A percentile compares a stretch with the other conserved stretches of the same genome.
phyloP scores from a whole-genome alignment of 495 filamentous ascomycete genomes.

The Aspergillus baeticus region DNA sequence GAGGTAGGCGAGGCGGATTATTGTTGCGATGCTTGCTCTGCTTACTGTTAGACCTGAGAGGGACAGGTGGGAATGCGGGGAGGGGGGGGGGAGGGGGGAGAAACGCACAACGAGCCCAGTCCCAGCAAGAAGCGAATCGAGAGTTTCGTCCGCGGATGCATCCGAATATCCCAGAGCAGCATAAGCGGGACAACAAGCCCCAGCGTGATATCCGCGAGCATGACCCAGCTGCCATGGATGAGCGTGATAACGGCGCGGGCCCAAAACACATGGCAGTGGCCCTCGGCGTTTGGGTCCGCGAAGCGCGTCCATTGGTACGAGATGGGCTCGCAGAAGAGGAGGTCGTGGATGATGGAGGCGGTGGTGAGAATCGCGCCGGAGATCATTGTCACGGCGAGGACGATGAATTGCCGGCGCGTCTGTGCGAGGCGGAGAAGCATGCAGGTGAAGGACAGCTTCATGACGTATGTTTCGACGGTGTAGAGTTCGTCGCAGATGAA shows the following conservation, averaged over 20 bases:
- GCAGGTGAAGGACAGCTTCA: conserved; percentile 1
- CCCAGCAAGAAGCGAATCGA: no score
- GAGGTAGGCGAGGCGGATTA: neutral
- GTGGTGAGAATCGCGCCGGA: neutral
- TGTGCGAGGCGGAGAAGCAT: neutral
- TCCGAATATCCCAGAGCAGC: neutral
- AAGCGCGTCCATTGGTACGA: neutral
- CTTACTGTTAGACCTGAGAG: neutral
- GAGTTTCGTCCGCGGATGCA: neutral
- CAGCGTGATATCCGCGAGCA: neutral
- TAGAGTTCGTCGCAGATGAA: neutral
- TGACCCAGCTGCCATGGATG: neutral
- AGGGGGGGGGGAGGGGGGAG: no score
- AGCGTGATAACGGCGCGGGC: neutral
- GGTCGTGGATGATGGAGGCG: neutral
- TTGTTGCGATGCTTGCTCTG: neutral
- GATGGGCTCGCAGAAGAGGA: neutral
- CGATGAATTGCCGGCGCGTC: neutral
- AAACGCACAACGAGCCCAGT: no score
- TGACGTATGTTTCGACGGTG: neutral
- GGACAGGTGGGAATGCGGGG: neutral
- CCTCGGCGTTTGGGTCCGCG: neutral
- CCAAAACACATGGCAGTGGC: neutral
- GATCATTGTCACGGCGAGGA: neutral
- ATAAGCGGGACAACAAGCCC: neutral